phyloP scores from a whole-genome alignment of 75 land plant genomes.

The Cunninghamia lanceolata region DNA sequence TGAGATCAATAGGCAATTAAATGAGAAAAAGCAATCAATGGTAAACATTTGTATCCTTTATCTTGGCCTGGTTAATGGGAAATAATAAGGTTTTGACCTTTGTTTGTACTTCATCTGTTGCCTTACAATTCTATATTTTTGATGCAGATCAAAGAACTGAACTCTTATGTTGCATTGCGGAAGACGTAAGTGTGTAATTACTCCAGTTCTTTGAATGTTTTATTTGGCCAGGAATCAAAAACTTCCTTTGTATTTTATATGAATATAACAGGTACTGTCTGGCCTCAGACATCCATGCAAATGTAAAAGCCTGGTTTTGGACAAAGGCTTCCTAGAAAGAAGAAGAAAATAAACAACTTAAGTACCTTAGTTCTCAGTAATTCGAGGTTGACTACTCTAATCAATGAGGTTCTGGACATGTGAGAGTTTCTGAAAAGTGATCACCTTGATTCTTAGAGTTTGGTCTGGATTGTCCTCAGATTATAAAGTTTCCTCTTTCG shows the following conservation, averaged over 20 bases:
- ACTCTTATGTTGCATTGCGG: constrained; percentile 90
- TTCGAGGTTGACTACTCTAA: background rate
- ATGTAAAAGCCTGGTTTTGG: background rate
- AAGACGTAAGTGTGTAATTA: constrained; percentile 70
- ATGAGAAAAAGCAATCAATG: constrained; percentile 91
- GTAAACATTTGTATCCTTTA: constrained; percentile 21
- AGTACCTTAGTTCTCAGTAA: background rate
- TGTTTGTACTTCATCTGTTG: background rate
- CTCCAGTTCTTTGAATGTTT: background rate
- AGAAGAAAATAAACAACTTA: background rate
- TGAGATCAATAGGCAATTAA: constrained; percentile 67
- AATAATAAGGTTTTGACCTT: background rate
- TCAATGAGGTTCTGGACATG: background rate
- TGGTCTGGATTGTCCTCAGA: background rate
- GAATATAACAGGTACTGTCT: background rate
- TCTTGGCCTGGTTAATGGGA: background rate
- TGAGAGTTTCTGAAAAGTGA: background rate
- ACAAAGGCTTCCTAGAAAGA: background rate
- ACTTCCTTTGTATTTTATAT: background rate
- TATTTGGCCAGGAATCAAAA: background rate
- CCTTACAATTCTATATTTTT: constrained; percentile 8
- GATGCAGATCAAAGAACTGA: constrained; percentile 84
- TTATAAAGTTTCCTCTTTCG: background rate
- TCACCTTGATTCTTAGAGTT: background rate
- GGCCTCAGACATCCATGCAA: background rate